These are phyloP conservation scores for Diaporthe longicolla DNA, from an alignment of 2,329 filamentous ascomycete species.

Conservation along the genomic window DNA sequence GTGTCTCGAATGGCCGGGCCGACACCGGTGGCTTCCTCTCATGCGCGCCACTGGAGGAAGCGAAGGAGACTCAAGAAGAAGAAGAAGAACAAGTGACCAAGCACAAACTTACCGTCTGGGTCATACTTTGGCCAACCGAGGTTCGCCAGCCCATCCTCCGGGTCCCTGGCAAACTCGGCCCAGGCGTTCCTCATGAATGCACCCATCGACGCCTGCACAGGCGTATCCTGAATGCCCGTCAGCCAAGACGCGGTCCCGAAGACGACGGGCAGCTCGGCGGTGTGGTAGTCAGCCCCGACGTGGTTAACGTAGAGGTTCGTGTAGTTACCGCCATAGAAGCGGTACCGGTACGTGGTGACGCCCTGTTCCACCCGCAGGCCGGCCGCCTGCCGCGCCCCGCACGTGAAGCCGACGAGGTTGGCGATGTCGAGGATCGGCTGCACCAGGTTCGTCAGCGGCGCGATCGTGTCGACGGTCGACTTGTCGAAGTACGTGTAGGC, in stretches of 20 bases:
- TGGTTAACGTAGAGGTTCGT: conserved; percentile 14
- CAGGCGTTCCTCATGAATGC: conserved; percentile 31
- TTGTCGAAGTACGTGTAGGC: conserved; percentile 19
- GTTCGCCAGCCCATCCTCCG: conserved; percentile 22
- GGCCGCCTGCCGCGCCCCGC: conserved; percentile 29
- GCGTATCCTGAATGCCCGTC: conserved; percentile 17
- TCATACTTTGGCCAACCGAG: conserved; percentile 33
- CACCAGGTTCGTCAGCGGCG: conserved; percentile 9
- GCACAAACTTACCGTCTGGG: not conserved
- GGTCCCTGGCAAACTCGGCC: conserved; percentile 38
- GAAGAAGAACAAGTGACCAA: too few species aligned
- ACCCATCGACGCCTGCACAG: conserved; percentile 5
- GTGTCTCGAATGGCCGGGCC: not conserved
- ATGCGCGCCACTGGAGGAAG: not conserved
- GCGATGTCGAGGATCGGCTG: conserved; percentile 21
- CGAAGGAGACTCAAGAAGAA: too few species aligned
- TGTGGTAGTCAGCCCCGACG: conserved; percentile 25
- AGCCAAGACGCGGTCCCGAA: conserved; percentile 29
- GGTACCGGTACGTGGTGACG: conserved; percentile 29
- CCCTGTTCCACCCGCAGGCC: conserved; percentile 16
- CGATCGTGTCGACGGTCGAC: conserved; percentile 16
- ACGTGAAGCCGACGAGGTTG: conserved; percentile 30
- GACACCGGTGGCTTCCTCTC: not conserved
- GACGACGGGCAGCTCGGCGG: conserved; percentile 23
- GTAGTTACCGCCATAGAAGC: conserved; percentile 24